Percentiles rank a stretch among this genome's conserved stretches.
phyloP scores from a whole-genome alignment of 352 stramenopile species.

The Phytophthora sp. region DNA sequence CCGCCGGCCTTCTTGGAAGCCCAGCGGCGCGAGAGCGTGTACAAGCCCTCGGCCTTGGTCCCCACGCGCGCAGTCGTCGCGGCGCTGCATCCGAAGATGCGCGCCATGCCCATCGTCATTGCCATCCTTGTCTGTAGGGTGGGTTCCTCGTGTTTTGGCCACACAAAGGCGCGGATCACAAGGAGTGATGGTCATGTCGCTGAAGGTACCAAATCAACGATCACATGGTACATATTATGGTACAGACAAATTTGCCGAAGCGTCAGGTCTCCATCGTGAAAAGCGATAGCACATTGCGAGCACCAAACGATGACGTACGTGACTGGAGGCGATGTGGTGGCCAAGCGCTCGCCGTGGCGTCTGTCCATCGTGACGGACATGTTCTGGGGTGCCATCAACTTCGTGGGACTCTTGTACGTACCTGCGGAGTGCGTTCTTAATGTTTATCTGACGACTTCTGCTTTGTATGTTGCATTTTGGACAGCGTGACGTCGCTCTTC shows the following conservation, averaged over 20 bases:
- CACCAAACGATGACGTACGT: constrained; percentile 88
- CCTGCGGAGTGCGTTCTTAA: no score
- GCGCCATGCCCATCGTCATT: constrained; percentile 79
- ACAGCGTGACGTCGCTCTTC: constrained; percentile 63
- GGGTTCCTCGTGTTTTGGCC: constrained; percentile 17
- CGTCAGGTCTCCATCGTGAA: no score
- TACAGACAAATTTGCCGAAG: constrained; percentile 17
- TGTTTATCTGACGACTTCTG: constrained; percentile 2
- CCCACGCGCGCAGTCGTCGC: constrained; percentile 26
- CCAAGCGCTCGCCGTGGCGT: constrained; percentile 70
- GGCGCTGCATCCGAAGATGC: constrained; percentile 59
- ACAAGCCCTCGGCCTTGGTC: constrained; percentile 50
- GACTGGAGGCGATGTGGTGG: constrained; percentile 62
- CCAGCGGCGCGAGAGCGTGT: constrained; percentile 62
- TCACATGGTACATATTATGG: neutral
- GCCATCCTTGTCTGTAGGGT: constrained; percentile 42
- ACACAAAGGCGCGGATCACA: constrained; percentile 19
- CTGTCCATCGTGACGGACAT: constrained; percentile 72
- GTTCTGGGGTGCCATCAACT: constrained; percentile 78
- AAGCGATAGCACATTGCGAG: no score
- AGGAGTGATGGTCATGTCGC: constrained; percentile 9
- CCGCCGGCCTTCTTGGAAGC: constrained; percentile 97
- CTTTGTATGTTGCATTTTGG: constrained; percentile 8
- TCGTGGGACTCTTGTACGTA: constrained; percentile 81
- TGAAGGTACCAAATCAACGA: neutral